Evolutionary conservation across 352 stramenopile species (phyloP).

Genomic region (Paralagenidium karlingii): DNA sequence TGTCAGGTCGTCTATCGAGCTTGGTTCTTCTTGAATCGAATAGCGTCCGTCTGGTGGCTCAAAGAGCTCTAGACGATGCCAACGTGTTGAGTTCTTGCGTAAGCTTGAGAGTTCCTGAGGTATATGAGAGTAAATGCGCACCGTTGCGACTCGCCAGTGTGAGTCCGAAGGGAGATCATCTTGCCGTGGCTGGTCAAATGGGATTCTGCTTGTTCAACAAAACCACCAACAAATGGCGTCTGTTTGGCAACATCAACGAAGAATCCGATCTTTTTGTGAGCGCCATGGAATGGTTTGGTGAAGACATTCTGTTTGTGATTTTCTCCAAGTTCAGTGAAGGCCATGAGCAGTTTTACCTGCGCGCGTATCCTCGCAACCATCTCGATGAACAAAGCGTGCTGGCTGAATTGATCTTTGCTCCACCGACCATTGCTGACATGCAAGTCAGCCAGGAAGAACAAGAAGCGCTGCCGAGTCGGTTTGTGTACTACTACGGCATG

Average conservation of each 20-base stretch:
- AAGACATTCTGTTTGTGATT: constrained; percentile 51
- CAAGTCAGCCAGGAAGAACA: too few species aligned
- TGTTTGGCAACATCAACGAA: constrained; percentile 79
- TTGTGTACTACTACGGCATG: too few species aligned
- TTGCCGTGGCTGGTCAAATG: constrained; percentile 54
- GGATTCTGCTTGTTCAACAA: constrained; percentile 67
- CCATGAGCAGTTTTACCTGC: constrained; percentile 38
- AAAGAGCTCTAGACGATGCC: constrained; percentile 40
- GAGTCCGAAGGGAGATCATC: constrained; percentile 35
- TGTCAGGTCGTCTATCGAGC: constrained; percentile 27
- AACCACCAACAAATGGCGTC: constrained; percentile 53
- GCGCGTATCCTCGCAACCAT: constrained; percentile 63
- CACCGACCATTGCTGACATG: neutral
- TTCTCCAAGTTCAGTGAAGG: constrained; percentile 46
- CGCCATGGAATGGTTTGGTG: constrained; percentile 42
- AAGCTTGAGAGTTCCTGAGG: constrained; percentile 37
- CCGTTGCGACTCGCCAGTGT: constrained; percentile 45
- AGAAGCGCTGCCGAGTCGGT: too few species aligned
- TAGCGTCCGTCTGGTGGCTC: constrained; percentile 30
- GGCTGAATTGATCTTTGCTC: constrained; percentile 25
- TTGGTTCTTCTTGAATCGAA: constrained; percentile 42
- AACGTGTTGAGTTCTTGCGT: constrained; percentile 43
- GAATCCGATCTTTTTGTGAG: constrained; percentile 64
- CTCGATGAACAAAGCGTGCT: constrained; percentile 53
- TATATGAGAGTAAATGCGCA: constrained; percentile 46